Percentiles rank a stretch among this genome's conserved stretches.
Conservation (phyloP, 2,329 filamentous ascomycete species). For the Calonectria ilicicola region DNA sequence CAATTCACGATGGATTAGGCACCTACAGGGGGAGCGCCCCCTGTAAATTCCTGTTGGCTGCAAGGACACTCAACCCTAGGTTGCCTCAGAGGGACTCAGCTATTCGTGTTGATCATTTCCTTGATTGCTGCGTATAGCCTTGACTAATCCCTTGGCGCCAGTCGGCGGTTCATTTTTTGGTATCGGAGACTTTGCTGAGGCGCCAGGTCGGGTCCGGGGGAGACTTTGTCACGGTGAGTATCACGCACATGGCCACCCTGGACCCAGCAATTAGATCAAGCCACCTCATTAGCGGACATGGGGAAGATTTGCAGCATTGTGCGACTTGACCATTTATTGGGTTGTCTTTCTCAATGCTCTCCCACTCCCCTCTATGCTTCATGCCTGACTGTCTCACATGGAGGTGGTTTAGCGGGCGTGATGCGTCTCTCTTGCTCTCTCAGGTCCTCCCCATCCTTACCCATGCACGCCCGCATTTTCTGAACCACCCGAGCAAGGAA, state of each 20-base stretch:
- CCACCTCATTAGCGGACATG: neutral
- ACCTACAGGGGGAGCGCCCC: neutral
- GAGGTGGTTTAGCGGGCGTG: neutral
- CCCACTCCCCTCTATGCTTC: neutral
- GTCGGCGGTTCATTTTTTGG: neutral
- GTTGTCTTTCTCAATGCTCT: neutral
- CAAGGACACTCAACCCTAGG: neutral
- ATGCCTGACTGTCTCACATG: neutral
- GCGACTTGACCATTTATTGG: neutral
- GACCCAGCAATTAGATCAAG: neutral
- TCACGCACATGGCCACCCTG: neutral
- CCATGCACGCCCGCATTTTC: constrained; percentile 2
- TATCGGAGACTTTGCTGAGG: constrained; percentile 1
- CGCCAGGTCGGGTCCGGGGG: neutral
- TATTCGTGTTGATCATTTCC: neutral
- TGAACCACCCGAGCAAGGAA: neutral
- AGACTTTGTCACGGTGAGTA: neutral
- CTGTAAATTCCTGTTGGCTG: neutral
- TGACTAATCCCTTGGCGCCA: neutral
- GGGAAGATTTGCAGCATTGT: neutral
- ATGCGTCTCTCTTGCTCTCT: neutral
- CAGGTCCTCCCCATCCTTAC: neutral
- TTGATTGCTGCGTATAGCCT: neutral
- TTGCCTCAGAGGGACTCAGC: neutral
- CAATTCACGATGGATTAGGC: constrained; percentile 4